phyloP scores from a whole-genome alignment of 2,329 filamentous ascomycete genomes.

The Pseudocercospora eumusae region DNA sequence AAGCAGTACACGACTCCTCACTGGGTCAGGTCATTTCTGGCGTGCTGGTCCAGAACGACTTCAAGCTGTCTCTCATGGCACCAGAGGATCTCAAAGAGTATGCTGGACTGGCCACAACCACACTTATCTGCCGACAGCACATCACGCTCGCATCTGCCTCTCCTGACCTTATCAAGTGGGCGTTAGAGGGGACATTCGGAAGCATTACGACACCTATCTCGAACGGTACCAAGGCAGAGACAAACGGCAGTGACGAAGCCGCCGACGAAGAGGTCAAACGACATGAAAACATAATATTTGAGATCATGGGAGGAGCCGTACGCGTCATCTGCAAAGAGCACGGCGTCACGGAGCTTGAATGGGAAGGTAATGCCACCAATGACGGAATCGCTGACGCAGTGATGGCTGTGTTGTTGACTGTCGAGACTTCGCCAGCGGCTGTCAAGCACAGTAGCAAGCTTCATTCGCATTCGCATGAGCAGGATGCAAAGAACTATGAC shows the following conservation, averaged over 20 bases:
- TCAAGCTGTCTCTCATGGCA: conserved; percentile 95
- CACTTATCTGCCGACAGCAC: conserved; percentile 87
- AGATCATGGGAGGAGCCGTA: conserved; percentile 88
- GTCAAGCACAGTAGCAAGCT: conserved; percentile 72
- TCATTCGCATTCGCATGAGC: conserved; percentile 47
- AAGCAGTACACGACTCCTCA: conserved; percentile 41
- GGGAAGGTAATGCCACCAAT: conserved; percentile 97
- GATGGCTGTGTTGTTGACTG: conserved; percentile 85
- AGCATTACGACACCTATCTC: conserved; percentile 58
- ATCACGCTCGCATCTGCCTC: conserved; percentile 85
- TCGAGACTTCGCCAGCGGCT: conserved; percentile 91
- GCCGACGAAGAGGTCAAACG: conserved; percentile 66
- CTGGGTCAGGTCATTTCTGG: conserved; percentile 71
- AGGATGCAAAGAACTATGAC: conserved; percentile 3
- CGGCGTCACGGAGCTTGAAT: conserved; percentile 86
- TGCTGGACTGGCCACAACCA: conserved; percentile 93
- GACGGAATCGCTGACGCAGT: conserved; percentile 97
- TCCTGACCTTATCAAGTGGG: conserved; percentile 89
- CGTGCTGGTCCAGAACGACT: conserved; percentile 95
- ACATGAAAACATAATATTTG: conserved; percentile 54
- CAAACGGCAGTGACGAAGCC: conserved; percentile 49
- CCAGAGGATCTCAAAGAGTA: conserved; percentile 95
- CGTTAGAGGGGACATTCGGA: conserved; percentile 90
- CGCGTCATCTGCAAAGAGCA: conserved; percentile 61
- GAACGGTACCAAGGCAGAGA: conserved; percentile 27